Evolutionary conservation across 2,329 filamentous ascomycete species (phyloP).

Genomic region (Aureobasidium sp.): DNA sequence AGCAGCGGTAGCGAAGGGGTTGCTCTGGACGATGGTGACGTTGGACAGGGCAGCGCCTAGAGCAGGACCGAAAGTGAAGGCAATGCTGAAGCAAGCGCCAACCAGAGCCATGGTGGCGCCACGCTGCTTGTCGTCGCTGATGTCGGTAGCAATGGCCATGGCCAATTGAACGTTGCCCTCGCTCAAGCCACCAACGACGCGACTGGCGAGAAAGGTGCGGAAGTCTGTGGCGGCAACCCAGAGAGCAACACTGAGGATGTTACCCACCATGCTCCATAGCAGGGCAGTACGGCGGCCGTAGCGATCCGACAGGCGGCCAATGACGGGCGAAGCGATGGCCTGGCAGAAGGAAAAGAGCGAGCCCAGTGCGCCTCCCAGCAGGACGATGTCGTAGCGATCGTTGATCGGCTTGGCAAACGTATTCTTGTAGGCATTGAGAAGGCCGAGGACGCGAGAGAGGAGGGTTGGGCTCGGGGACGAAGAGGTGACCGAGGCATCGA

Average conservation of each 20-base stretch:
- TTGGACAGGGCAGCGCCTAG: conserved; percentile 79
- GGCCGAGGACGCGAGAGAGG: conserved; percentile 68
- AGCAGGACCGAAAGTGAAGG: conserved; percentile 92
- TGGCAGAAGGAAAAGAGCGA: conserved; percentile 91
- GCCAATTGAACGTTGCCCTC: conserved; percentile 96
- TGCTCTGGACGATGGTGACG: conserved; percentile 68
- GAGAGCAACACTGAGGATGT: conserved; percentile 83
- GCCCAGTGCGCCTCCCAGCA: conserved; percentile 85
- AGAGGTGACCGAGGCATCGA: conserved; percentile 51
- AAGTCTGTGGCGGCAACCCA: conserved; percentile 95
- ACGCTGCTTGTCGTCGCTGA: conserved; percentile 75
- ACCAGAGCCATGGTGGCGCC: conserved; percentile 94
- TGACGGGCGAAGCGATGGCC: conserved; percentile 83
- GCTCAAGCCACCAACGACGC: conserved; percentile 83
- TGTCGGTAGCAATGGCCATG: conserved; percentile 91
- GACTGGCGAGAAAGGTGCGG: conserved; percentile 87
- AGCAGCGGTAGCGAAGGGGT: conserved; percentile 89
- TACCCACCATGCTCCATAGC: conserved; percentile 84
- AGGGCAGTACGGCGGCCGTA: conserved; percentile 82
- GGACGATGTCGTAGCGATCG: conserved; percentile 91
- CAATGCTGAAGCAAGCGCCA: conserved; percentile 91
- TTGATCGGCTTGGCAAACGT: conserved; percentile 88
- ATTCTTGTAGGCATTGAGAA: conserved; percentile 90
- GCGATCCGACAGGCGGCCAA: conserved; percentile 78
- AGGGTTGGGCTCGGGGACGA: conserved; percentile 46